These are phyloP conservation scores for Linum lewisii DNA, from an alignment of 345 rosid genomes.

Conservation along the genomic window DNA sequence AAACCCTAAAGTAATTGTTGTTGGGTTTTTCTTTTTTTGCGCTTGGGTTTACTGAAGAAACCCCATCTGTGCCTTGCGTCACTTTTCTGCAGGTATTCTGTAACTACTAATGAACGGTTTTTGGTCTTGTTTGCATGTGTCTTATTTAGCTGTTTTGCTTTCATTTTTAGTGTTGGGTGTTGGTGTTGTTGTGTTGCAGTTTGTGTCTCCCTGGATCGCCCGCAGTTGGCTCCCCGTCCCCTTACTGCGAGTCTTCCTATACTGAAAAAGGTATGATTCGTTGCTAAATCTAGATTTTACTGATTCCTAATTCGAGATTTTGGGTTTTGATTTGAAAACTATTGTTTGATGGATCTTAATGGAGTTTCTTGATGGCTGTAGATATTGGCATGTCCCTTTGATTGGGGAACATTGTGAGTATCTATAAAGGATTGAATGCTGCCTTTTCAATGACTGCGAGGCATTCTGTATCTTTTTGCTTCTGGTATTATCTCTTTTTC, in stretches of 20 bases:
- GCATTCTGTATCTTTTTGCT: slow-evolving; percentile 13
- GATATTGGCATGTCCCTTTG: slow-evolving; percentile 39
- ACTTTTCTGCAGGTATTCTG: slow-evolving; percentile 52
- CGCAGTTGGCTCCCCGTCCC: slow-evolving; percentile 33
- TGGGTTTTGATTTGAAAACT: no score
- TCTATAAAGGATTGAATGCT: slow-evolving; percentile 54
- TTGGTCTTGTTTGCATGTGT: background rate
- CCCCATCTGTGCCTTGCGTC: slow-evolving; percentile 72
- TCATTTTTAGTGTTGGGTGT: background rate
- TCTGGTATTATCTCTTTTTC: slow-evolving; percentile 25
- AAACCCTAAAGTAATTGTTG: background rate
- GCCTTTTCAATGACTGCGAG: slow-evolving; percentile 32
- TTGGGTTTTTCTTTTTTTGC: slow-evolving; percentile 12
- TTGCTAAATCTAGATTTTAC: background rate
- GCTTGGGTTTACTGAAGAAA: slow-evolving; percentile 46
- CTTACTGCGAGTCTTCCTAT: slow-evolving; percentile 38
- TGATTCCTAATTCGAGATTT: no score
- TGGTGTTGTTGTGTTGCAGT: slow-evolving; percentile 29
- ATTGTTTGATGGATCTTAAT: background rate
- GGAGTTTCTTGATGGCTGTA: slow-evolving; percentile 17
- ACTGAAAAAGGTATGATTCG: slow-evolving; percentile 25
- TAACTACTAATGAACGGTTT: background rate
- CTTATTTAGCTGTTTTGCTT: background rate
- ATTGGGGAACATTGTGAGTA: slow-evolving; percentile 49
- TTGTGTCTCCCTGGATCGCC: slow-evolving; percentile 33